A percentile compares a stretch with the other conserved stretches of the same genome.
These are phyloP conservation scores for Kodamaea kaohsiungensis DNA, from an alignment of 805 yeast species.

Conservation along the genomic window DNA sequence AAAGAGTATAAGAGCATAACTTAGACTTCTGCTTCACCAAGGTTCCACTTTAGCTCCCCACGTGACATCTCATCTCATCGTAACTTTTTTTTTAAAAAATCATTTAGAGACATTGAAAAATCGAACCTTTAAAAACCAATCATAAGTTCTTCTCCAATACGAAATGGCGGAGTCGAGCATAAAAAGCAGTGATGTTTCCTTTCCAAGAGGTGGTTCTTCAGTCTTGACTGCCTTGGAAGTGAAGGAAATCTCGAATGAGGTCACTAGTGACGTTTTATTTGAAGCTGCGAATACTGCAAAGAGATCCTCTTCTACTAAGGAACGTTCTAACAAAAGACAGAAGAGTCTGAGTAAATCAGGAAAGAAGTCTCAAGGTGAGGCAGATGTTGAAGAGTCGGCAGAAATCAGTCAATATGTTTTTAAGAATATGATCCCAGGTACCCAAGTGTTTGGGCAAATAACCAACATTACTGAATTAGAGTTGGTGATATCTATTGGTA, in stretches of 20 bases:
- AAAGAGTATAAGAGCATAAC: too few species aligned
- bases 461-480: constrained; percentile 60
- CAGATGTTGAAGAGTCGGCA: constrained; percentile 27
- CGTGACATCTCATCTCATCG: constrained; percentile 3
- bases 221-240: constrained; percentile 86
- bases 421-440: constrained; percentile 67
- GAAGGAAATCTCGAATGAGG: constrained; percentile 91
- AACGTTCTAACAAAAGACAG: constrained; percentile 21
- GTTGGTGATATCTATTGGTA: constrained; percentile 71
- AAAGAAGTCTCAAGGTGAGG: constrained; percentile 15
- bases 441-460: constrained; percentile 77
- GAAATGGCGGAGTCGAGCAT: constrained; percentile 14
- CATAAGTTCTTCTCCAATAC: neutral
- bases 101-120: neutral
- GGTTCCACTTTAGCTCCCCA: too few species aligned
- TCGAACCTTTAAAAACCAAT: neutral
- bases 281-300: constrained; percentile 43
- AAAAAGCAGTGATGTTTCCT: constrained; percentile 55
- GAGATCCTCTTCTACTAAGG: constrained; percentile 27
- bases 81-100: neutral
- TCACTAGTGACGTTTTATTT: constrained; percentile 81
- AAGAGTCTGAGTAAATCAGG: constrained; percentile 10
- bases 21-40: too few species aligned
- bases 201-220: constrained; percentile 96
- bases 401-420: constrained; percentile 63